Conservation (phyloP, 2,329 filamentous ascomycete genomes). For the Aspergillus sp. region DNA sequence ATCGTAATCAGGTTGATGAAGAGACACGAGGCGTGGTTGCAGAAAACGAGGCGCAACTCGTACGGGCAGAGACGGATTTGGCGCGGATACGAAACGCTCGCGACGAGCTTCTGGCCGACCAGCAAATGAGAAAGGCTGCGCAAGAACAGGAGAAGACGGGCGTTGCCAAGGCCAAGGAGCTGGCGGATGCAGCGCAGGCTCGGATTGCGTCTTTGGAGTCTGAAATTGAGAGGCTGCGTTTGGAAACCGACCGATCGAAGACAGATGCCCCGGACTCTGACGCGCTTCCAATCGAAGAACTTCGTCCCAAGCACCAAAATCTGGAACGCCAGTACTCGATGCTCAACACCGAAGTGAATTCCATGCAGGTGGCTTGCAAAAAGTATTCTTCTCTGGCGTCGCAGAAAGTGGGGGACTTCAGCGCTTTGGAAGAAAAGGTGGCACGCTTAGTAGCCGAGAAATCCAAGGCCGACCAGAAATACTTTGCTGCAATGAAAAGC, state of each 20-base stretch:
- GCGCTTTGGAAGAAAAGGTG: constrained; percentile 67
- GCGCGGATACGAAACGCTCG: constrained; percentile 73
- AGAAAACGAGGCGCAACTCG: constrained; percentile 74
- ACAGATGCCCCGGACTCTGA: constrained; percentile 41
- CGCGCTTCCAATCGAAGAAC: constrained; percentile 56
- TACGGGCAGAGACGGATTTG: constrained; percentile 72
- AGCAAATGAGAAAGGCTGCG: constrained; percentile 65
- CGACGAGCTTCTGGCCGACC: constrained; percentile 77
- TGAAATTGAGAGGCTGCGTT: constrained; percentile 62
- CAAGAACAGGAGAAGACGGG: constrained; percentile 68
- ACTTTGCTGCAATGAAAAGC: constrained; percentile 89
- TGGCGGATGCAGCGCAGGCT: constrained; percentile 68
- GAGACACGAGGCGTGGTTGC: constrained; percentile 64
- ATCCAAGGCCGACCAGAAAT: constrained; percentile 94
- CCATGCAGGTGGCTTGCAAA: constrained; percentile 84
- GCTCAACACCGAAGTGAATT: constrained; percentile 77
- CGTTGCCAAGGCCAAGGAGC: constrained; percentile 64
- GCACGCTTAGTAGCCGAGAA: constrained; percentile 73
- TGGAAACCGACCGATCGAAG: constrained; percentile 44
- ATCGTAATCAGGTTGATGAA: constrained; percentile 68
- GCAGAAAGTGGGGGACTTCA: constrained; percentile 75
- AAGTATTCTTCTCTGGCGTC: constrained; percentile 75
- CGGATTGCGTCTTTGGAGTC: constrained; percentile 74
- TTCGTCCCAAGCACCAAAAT: constrained; percentile 63
- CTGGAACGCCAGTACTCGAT: constrained; percentile 72